Evolutionary conservation across 306 rosid species (phyloP), one percentile per base, ranked within the genome.

Genomic region (Prunus mongolica): DNA sequence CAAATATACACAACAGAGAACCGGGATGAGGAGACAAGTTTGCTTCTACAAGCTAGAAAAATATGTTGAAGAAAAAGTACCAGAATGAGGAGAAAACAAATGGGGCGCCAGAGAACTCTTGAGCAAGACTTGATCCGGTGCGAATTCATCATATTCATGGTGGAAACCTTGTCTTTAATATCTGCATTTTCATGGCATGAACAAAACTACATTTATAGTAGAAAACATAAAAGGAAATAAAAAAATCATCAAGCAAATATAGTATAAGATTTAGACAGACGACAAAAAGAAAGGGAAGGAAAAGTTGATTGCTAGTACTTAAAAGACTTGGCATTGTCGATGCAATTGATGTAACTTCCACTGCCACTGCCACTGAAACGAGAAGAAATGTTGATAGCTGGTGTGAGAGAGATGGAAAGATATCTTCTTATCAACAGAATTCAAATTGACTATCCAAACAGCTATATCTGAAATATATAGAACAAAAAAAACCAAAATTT

Each of bases 101-200:
- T 19, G 13, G 66, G 73, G 46, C 69, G 68, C 80, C 80, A 58
- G 18, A 77, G 69, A 12, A 77, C 41, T 68, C 44, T 65, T 20
- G 62, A 18, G 64, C 73, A 65, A 55, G 66, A 19, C 49, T 72
- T 79, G 15, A 64, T 18, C 8, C 24, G 28, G 11, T 41, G 69
- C 12, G 46, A 67, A 9, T 67, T 71, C 50, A 71, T 66, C 73
- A 49, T 18, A 1, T 9, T 51, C 50, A 56, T 67, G 46, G 67
- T 16, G 50, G 67, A 76, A 76, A 19, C 34, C 41, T 2, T 44
- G 47, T 15, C n/a, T 55, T 76, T 46, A 22, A 16, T 20, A 76
- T 76, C 80, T 67, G 49, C 80, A 67, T 54, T 76, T 58, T 9
- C 71, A 38, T 27, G 25, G 19, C 3, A 51, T 18, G 41, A 66